Base-by-base conservation (phyloP, 2,329 filamentous ascomycete species). In the Phyllosticta paracitricarpa region DNA sequence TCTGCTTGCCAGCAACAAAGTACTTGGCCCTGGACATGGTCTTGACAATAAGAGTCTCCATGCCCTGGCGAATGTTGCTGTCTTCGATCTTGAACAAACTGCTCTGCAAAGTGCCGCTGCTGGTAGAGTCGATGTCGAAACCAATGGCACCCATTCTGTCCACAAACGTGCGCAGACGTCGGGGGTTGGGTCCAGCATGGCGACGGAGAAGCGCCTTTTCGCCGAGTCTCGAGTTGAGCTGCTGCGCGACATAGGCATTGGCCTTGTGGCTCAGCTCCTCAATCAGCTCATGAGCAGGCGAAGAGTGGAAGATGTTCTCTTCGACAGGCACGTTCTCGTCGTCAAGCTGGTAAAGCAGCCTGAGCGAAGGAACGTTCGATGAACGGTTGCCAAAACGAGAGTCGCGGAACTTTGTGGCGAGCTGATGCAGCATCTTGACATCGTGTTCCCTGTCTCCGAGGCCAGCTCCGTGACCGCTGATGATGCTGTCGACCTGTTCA, bases 271-370 rank as follows among this genome's bases (percentile, higher is more conserved):
- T 88, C 59, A 99, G 81, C 78, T 99, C 94, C 74, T 99, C 94
- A 54, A 97, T 90, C 65, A 97, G 84, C 77, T 97, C 93, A 65
- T 95, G 91, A 2, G 92, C 90, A 9, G 87, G 81, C 12, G 90
- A 91, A 30, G 90, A 93, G 73, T 97, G 88, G 70, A 97, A 99
- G 65, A 99, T 89, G 77, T 97, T 99, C 73, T 91, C 85, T 77
- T 96, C 91, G 51, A 97, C 92, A 2, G 93, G 94, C 59, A 97
- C 91, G 74, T 97, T 97, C 80, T 99, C 94, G 68, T 99, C 94
- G 68, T 99, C 94, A 51, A 97, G 82, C 76, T 96, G 92, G 75
- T 96, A 91, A 64, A 97, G 80, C 55, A 99, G 82, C 62, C 94
- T 89, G 58, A 99, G 84, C 51, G 93, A 87, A 35, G 92, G 89